Evolutionary conservation across 768 basidiomycete species (phyloP), one percentile per base, ranked within the genome.

Genomic region (Podaxis sp.): DNA sequence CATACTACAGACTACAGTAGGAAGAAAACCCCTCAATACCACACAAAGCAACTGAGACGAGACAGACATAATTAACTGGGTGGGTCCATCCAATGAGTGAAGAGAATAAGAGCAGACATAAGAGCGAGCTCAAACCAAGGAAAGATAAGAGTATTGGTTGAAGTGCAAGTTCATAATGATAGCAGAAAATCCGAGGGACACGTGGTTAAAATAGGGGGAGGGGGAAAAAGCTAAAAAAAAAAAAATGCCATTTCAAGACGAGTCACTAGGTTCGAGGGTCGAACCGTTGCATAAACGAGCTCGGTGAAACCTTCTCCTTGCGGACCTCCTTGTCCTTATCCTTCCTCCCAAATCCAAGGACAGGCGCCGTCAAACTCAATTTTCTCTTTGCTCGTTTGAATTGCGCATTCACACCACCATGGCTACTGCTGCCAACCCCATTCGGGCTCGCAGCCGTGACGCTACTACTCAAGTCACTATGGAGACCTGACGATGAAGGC

Each of bases 341-440:
- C 67, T 76, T 80, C 73, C 74, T 82, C 72, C 79, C 81, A 76
- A 79, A 82, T 69, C 79, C 80, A 65, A 90, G 82, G 54, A 85
- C 84, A 54, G 86, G 84, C 55, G 82, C 79, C 24, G 81, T 81
- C 61, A 91, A 71, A 71, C 90, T 92, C 73, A 92, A 73, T 75
- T 92, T 91, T 59, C 89, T 78, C 68, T 76, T 80, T 63, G 84
- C 77, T 46, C 61, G 76, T 75, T 68, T 76, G 82, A 61, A 75
- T 64, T n/a, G 68, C 67, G 12, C 33, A 33, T 33, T 33, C 33
- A 33, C 8, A 33, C 33, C 33, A 33, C 33, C 33, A 33, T 33
- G 33, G 33, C 33, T 68, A 61, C 49, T 36, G 13, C 22, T 55
- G 36, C 12, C 54, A 38, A 38, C 22, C n/a, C 54, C 54, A 24